Percentiles rank a stretch among this genome's conserved stretches.
These are phyloP conservation scores for Xylariaceae sp. DNA, from an alignment of 2,329 filamentous ascomycete genomes.

Conservation along the genomic window DNA sequence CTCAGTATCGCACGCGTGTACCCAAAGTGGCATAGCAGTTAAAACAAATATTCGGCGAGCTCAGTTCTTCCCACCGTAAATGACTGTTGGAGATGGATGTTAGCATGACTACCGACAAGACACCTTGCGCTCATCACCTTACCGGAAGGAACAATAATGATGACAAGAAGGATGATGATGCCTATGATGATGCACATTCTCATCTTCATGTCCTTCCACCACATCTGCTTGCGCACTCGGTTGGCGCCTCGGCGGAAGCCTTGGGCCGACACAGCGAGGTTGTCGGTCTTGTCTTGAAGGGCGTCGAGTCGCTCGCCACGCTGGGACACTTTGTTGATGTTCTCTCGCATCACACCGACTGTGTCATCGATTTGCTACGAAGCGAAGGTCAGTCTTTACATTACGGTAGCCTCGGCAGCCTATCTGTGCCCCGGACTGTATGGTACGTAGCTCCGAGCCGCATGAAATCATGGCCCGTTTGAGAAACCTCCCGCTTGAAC, in stretches of 20 bases:
- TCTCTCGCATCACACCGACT: constrained; percentile 90
- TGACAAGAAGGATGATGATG: constrained; percentile 82
- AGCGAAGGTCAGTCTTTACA: constrained; percentile 7
- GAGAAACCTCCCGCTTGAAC: too few species aligned
- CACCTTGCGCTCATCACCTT: constrained; percentile 34
- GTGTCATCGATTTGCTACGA: constrained; percentile 93
- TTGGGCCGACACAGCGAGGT: constrained; percentile 86
- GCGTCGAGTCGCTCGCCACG: constrained; percentile 56
- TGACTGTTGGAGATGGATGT: constrained; percentile 30
- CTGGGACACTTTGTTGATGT: constrained; percentile 94
- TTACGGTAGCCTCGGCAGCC: background rate
- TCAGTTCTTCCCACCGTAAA: constrained; percentile 38
- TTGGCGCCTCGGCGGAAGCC: constrained; percentile 96
- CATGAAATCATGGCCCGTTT: too few species aligned
- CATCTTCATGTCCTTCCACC: constrained; percentile 99
- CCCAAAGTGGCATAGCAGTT: constrained; percentile 21
- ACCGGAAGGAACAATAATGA: constrained; percentile 95
- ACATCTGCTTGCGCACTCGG: constrained; percentile 95
- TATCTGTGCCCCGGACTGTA: background rate
- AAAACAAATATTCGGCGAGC: constrained; percentile 17
- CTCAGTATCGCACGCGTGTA: constrained; percentile 10
- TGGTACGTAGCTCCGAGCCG: too few species aligned
- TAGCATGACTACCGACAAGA: constrained; percentile 6
- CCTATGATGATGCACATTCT: constrained; percentile 90
- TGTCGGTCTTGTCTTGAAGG: constrained; percentile 59